phyloP scores from a whole-genome alignment of 495 filamentous ascomycete species.

The Pseudevernia furfuracea region DNA sequence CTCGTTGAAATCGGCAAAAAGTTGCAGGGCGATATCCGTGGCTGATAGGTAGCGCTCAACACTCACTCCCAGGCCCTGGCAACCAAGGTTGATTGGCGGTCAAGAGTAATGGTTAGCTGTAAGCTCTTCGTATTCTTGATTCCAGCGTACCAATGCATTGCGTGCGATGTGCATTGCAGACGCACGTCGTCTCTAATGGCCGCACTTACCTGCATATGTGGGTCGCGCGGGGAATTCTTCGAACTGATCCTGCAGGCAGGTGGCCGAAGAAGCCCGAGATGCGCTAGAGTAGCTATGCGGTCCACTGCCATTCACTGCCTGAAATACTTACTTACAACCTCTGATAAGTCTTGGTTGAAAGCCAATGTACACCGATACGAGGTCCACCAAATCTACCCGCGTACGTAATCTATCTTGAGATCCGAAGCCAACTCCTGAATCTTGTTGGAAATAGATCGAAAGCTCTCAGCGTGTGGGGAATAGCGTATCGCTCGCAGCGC shows the following conservation, averaged over 20 bases:
- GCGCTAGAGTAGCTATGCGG: too few species aligned
- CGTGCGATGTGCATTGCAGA: slow-evolving; percentile 1
- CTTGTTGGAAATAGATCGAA: neutral
- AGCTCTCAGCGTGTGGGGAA: neutral
- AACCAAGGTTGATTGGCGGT: neutral
- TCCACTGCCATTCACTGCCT: neutral
- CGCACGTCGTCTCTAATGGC: neutral
- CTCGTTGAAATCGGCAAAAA: neutral
- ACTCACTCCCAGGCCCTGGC: neutral
- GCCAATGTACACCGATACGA: neutral
- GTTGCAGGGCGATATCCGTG: neutral
- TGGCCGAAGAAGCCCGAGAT: too few species aligned
- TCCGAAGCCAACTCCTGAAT: neutral
- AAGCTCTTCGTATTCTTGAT: neutral
- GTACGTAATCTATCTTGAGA: neutral
- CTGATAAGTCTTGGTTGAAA: neutral
- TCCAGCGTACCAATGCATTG: neutral
- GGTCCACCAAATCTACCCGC: neutral
- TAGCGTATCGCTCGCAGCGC: neutral
- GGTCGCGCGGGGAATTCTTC: neutral
- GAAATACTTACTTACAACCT: neutral
- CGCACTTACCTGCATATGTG: neutral
- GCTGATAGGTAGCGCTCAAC: neutral
- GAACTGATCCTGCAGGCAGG: neutral
- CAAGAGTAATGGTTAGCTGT: neutral